Evolutionary conservation across 306 rosid genomes (phyloP), one percentile per base, ranked within the genome.

Genomic region (Gastrolobium villosum): DNA sequence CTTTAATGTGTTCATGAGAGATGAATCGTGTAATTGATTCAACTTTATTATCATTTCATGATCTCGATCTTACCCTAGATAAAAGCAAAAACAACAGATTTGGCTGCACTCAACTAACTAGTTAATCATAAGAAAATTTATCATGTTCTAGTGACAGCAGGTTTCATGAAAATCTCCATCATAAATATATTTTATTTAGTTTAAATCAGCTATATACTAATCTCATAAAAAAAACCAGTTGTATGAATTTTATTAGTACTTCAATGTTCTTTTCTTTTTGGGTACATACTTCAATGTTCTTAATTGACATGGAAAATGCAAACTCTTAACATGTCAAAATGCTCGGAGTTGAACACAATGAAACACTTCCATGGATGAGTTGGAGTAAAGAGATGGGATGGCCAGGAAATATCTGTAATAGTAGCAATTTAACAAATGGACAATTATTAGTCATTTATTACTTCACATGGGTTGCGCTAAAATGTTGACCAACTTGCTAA

Each of bases 401-500:
- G 26, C 26, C 26, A 20, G 26, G 35, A 50, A 36, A 70, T 50
- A 49, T 10, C 30, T 67, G 30, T 13, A 13, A 4, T 14, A 9
- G 35, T 14, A 3, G 4, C 32, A 13, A 5, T 72, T 4, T n/a
- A 39, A 39, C 36, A 9, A 37, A 53, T 20, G 37, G 48, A 35
- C 50, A 40, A 20, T 26, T 41, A 1, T 10, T 15, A 10, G 77
- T 74, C 46, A 11, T 44, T 74, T 43, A 74, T 45, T n/a, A 1
- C 15, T 10, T 41, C 50, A 64, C 52, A 40, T 40, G 70, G 70
- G 70, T 40, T 40, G 70, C 36, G 20, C 9, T 60, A 61, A 50
- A 20, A 7, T 64, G 70, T 62, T n/a, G 50, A 39, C n/a, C 32
- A 50, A 64, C 40, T 43, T 39, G 49, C 37, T 63, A 5, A 10